Conservation (phyloP, 805 yeast species). For the Cyberlindnera japonica region DNA sequence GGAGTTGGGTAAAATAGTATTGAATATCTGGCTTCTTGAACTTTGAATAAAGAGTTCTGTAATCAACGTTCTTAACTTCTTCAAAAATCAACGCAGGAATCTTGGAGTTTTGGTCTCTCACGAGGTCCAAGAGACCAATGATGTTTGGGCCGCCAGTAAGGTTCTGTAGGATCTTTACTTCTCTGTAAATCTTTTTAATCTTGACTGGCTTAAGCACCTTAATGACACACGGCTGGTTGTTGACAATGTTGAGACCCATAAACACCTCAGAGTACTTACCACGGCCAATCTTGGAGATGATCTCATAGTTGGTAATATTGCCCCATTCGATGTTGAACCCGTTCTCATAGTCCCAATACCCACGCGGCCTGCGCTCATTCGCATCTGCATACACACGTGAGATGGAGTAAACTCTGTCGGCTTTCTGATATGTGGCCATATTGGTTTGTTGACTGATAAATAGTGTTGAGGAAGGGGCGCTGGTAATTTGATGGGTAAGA, state of each 20-base stretch:
- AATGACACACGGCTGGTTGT: constrained; percentile 67
- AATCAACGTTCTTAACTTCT: constrained; percentile 77
- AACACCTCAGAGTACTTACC: constrained; percentile 97
- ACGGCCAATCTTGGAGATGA: constrained; percentile 79
- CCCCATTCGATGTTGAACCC: constrained; percentile 57
- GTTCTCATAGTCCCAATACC: constrained; percentile 86
- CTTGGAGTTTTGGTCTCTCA: constrained; percentile 72
- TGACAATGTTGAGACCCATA: constrained; percentile 69
- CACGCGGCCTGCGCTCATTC: constrained; percentile 60
- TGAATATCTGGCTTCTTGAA: constrained; percentile 73
- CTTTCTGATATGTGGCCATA: constrained; percentile 23
- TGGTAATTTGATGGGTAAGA: too few species aligned
- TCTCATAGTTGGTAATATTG: constrained; percentile 60
- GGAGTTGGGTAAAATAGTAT: constrained; percentile 74
- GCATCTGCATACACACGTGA: constrained; percentile 73
- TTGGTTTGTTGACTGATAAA: background rate
- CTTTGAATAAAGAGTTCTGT: constrained; percentile 75
- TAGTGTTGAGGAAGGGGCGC: background rate
- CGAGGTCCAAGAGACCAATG: constrained; percentile 72
- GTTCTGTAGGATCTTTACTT: constrained; percentile 82
- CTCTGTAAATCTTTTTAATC: constrained; percentile 86
- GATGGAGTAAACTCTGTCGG: constrained; percentile 38
- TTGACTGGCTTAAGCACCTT: constrained; percentile 92
- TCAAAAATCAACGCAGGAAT: constrained; percentile 89
- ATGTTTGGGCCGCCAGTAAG: constrained; percentile 83